A percentile compares a stretch with the other conserved stretches of the same genome.
Evolutionary conservation across 345 rosid genomes (phyloP).

Genomic region (Alliaria petiolata): DNA sequence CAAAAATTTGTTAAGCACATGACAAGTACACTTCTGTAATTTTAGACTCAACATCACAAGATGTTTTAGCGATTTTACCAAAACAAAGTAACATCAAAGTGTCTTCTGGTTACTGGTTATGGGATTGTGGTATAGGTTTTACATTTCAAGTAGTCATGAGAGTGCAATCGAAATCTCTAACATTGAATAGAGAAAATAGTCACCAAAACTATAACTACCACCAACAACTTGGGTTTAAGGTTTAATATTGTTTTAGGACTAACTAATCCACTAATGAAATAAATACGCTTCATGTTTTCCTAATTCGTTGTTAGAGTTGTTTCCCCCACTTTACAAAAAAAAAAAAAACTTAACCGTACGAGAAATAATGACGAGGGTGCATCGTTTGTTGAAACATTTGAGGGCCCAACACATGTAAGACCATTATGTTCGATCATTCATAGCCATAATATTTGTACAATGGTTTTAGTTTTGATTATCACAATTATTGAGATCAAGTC

Average conservation of each 20-base stretch:
- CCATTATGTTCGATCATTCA: constrained; percentile 2
- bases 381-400: background rate
- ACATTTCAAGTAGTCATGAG: too few species aligned
- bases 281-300: background rate
- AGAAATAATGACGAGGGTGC: background rate
- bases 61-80: too few species aligned
- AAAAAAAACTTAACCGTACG: background rate
- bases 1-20: too few species aligned
- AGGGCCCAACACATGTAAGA: constrained; percentile 10
- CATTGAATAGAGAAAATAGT: background rate
- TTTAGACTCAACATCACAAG: too few species aligned
- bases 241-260: background rate
- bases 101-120: too few species aligned
- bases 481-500: too few species aligned
- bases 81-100: too few species aligned
- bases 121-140: too few species aligned
- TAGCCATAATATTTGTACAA: background rate
- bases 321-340: background rate
- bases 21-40: too few species aligned
- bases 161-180: background rate
- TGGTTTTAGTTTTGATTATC: background rate
- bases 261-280: background rate
- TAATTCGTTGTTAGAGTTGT: background rate
- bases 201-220: background rate
- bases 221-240: background rate